Conservation (phyloP, 805 yeast species). For the Schizosaccharomyces octosporus region DNA sequence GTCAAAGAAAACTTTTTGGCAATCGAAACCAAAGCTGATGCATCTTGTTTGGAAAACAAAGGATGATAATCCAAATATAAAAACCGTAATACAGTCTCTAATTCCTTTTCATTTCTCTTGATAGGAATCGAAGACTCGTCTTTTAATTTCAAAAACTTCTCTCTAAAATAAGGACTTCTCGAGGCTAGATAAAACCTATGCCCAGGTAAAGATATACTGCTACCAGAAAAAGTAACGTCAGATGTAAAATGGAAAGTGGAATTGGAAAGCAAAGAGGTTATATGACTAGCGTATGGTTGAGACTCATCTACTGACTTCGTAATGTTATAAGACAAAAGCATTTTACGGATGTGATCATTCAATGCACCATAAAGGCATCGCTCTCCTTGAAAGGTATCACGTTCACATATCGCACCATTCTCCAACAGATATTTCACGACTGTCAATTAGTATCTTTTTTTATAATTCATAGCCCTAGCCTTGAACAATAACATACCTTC, state of each 20-base stretch:
- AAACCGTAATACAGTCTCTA: background rate
- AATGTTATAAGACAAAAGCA: conserved; percentile 34
- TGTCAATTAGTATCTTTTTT: background rate
- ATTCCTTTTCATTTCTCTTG: background rate
- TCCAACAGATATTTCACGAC: conserved; percentile 37
- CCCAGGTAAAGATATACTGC: conserved; percentile 3
- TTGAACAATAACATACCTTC: conserved; percentile 6
- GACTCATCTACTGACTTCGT: conserved; percentile 40
- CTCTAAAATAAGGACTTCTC: conserved; percentile 13
- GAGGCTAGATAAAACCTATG: conserved; percentile 12
- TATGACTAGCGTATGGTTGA: conserved; percentile 52
- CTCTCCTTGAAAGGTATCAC: conserved; percentile 64
- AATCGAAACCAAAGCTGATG: background rate
- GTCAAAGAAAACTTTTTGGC: background rate
- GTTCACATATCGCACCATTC: conserved; percentile 52
- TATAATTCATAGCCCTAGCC: background rate
- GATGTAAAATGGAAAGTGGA: background rate
- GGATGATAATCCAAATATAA: background rate
- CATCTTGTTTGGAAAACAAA: background rate
- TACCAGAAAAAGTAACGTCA: background rate
- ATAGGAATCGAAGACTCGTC: background rate
- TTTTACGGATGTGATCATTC: conserved; percentile 35
- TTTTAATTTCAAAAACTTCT: background rate
- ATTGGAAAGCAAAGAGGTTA: conserved; percentile 23
- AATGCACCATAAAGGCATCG: conserved; percentile 58